Base-by-base conservation (phyloP, 352 stramenopile genomes). In the Pythium insidiosum region DNA sequence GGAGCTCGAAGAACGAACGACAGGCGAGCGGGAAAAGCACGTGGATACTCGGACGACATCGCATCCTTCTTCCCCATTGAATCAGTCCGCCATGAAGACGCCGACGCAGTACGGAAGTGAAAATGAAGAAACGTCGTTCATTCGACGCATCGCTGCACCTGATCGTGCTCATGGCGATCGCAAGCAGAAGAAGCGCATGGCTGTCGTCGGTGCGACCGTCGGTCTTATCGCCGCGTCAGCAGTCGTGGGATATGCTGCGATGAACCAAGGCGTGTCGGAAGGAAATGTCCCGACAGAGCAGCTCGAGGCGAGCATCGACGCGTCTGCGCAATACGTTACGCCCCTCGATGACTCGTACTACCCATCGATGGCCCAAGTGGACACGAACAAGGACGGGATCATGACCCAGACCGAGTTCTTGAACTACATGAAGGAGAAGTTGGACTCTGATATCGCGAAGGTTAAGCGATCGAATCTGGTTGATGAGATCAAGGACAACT, bases 81-180 rank as follows among this genome's bases (percentile, higher is more conserved):
- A 39, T 7, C 39, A 36, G 16, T 34, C n/a, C 6, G 63, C 40
- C 28, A 81, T 84, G 68, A 81, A 84, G 62, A 63, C 55, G 45
- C 60, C 67, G 18, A 66, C 46, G 21, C 51, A 56, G 36, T 84
- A 84, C 57, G 68, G 68, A 33, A 77, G 58, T 29, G 58, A 77
- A 37, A 83, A 79, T 54, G 70, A 82, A 50, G 66, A 82, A 22
- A 67, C 56, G 25, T 61, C 50, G 43, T 82, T 82, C 62, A 74
- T 79, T 50, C 63, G 66, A 20, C 69, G 69, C 38, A 66, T 79
- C 38, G 66, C 58, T 4, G 54, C 58, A 24, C 69, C 69, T 4
- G 64, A 82, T 31, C 66, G 58, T 5, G 51, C 54, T 9, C 58
- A 61, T 44, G 30, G 47, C 0, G 63, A 53, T 16, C 68, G 58